Base-by-base conservation (phyloP, 2,329 filamentous ascomycete species). In the Pseudocercospora pini-densiflorae region DNA sequence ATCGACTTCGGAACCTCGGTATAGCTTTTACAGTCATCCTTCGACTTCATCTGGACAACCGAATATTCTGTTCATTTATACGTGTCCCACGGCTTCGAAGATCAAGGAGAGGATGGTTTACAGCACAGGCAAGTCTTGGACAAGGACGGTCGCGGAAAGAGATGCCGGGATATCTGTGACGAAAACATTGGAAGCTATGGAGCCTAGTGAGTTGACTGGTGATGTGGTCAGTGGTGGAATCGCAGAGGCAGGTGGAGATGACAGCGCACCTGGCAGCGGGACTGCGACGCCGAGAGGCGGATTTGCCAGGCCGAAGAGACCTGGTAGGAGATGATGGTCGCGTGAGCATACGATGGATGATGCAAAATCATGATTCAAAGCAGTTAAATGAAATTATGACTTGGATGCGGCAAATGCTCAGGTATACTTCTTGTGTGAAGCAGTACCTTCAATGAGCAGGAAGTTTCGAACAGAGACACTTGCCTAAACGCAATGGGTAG, bases 31-130 rank as follows among this genome's bases (percentile, higher is more conserved):
- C 83, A 86, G 89, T 29, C 91, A 89, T 77, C 81, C 79, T 12
- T 85, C 90, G 74, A 85, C 85, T 49, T 80, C 76, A 2, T 72
- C 88, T 68, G 80, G 82, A 33, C 69, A 76, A 54, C 79, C 85
- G 66, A 81, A 83, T 61, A 82, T 94, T 57, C 83, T 94, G 5
- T 95, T 95, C 81, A 88, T 95, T 76, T 94, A 93, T 81, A 94
- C 92, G 5, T 93, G 91, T 77, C 92, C 92, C 0, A 82, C 86
- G 0, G 86, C 83, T 29, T 88, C 85, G 61, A 92, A 89, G 80
- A 91, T 95, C 81, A 94, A 92, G 81, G 90, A 91, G 80, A 86
- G 92, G 70, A 96, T 96, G 92, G 80, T 95, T 75, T 95, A 95
- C 77, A 91, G 92, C 24, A 87, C 86, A 62, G 72, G 74, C 57